Base-by-base conservation (phyloP, 73 alveolate genomes). In the Effrenium voratum region DNA sequence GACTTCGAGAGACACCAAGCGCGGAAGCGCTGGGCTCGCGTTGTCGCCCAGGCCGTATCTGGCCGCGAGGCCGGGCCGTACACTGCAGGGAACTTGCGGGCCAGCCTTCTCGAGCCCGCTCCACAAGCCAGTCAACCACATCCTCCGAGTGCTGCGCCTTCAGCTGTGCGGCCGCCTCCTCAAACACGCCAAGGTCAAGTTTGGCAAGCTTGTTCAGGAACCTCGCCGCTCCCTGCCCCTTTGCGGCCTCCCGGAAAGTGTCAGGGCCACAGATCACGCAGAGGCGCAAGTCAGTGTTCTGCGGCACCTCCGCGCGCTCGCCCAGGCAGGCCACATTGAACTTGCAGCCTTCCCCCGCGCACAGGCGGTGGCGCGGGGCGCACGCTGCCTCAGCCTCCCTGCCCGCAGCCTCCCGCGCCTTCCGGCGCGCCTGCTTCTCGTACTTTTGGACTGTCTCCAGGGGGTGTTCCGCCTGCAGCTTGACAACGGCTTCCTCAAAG, bases 21-120 rank as follows among this genome's bases (percentile, higher is more conserved):
- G 36, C 68, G 41, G 68, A 79, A 79, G 44, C 45, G 36, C 68
- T 16, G 16, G 46, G 91, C 91, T 43, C 40, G 44, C 15, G 70
- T 66, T 3, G 45, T 41, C 91, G 2, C 6, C 91, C 91, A 79
- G 30, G 15, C 45, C 77, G 12, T 32, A 8, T 32, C 85, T 34
- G 26, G 57, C 22, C 68, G 10, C 36, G 63, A 6, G 41, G 34
- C 34, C 30, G 70, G 70, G 52, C 30, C 50, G 30, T 44, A 79
- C 28, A 79, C 44, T 4, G 70, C 36, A 44, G 70, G 70, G 47
- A 79, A 79, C 91, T 79, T 79, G 38, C 84, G 46, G 36, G 77
- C 22, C 8, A 63, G 43, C 77, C 40, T 63, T 10, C 10, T 32
- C n/a, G n/a, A n/a, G n/a, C n/a, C n/a, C n/a, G n/a, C n/a, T n/a